Evolutionary conservation across 2,329 filamentous ascomycete genomes (phyloP), one percentile per base, ranked within the genome.

Genomic region (Colletotrichum sp.): DNA sequence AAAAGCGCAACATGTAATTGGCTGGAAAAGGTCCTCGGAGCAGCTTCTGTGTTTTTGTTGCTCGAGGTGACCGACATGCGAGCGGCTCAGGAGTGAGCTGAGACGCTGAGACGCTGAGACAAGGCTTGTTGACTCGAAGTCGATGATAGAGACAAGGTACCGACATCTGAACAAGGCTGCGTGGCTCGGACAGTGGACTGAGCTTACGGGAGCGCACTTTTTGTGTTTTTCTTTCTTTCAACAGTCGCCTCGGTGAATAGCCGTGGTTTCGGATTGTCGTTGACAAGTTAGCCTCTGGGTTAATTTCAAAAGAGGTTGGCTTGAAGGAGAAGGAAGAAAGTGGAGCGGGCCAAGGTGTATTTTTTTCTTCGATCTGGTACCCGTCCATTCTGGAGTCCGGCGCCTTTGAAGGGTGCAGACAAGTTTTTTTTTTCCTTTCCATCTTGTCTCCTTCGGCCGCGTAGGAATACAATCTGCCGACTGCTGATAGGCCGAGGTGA

Each of bases 401-500:
- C 30, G 32, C 28, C 24, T 59, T 74, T 59, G 70, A 26, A 64
- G 10, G 39, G 36, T 57, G 49, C 34, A n/a, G 36, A 26, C 32
- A 30, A 16, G 34, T 36, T 36, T 36, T 36, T 36, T 36, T 44
- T 34, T 57, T 36, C 13, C 16, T 15, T 15, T 15, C 59, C 30
- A 44, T 30, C 26, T 36, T 24, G 59, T 30, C 44, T 21, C 44
- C 34, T 62, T 15, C 44, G 52, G 28, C 64, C 10, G 39, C 24
- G 63, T 44, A 36, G 34, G 16, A 49, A 18, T 66, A 32, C 21
- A 60, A 74, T 73, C 70, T 74, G 64, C 70, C 64, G 49, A 76
- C 21, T 74, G 49, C 36, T 74, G 71, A 76, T 65, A 69, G 70
- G 74, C 59, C 70, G 74, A 74, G 74, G 70, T 69, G 64, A 69